phyloP scores from a whole-genome alignment of 768 basidiomycete species.

The Boletus huronensis region DNA sequence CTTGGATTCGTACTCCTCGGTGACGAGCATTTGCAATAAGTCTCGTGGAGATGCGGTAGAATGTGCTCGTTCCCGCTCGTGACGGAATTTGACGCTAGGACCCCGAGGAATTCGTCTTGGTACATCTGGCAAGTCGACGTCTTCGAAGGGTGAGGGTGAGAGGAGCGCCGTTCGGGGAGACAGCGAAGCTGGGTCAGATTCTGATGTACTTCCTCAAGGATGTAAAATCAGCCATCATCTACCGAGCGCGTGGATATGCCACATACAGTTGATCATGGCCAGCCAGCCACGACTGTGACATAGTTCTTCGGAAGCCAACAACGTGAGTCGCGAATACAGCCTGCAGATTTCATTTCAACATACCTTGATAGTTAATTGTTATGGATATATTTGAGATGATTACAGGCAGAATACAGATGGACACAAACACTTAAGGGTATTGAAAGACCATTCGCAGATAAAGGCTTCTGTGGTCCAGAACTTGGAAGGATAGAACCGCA shows the following conservation, averaged over 20 bases:
- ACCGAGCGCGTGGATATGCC: not conserved
- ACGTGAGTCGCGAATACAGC: conserved; percentile 6
- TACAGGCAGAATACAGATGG: not conserved
- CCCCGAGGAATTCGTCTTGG: conserved; percentile 22
- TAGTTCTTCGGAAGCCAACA: conserved; percentile 5
- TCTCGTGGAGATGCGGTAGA: conserved; percentile 28
- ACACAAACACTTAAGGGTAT: not conserved
- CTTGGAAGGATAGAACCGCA: not conserved
- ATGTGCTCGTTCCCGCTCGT: conserved; percentile 34
- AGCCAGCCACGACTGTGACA: conserved; percentile 27
- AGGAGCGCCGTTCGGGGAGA: conserved; percentile 30
- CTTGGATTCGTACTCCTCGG: conserved; percentile 40
- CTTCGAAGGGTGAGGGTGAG: conserved; percentile 22
- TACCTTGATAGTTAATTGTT: conserved; percentile 2
- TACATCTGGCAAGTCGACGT: not conserved
- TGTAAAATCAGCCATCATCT: not conserved
- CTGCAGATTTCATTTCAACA: not conserved
- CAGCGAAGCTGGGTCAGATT: conserved; percentile 26
- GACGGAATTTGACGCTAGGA: conserved; percentile 32
- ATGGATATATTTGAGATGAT: not conserved
- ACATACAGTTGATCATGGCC: conserved; percentile 21
- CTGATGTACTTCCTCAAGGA: conserved; percentile 18
- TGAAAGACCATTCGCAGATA: conserved; percentile 10
- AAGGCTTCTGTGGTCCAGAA: not conserved
- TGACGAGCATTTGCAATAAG: conserved; percentile 35